Evolutionary conservation across 352 stramenopile species (phyloP).

Genomic region (Pythium aristosporum): DNA sequence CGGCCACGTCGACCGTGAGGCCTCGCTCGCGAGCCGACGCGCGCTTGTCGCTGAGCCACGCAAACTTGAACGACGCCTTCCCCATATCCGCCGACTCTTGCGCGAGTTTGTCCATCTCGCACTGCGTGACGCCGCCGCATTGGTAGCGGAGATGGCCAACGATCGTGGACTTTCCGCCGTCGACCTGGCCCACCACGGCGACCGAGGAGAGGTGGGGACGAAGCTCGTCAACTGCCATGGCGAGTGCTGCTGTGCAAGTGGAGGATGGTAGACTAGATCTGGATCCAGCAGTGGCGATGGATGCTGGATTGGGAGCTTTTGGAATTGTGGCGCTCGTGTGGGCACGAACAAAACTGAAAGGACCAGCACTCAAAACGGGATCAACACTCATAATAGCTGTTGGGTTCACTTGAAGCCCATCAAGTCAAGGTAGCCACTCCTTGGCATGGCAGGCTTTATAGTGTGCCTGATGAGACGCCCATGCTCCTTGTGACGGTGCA

Average conservation of each 20-base stretch:
- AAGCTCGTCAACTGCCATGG: neutral
- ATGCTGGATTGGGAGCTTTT: too few species aligned
- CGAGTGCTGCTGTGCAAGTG: neutral
- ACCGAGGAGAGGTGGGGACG: constrained; percentile 68
- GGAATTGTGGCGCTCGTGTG: too few species aligned
- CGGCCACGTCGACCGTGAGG: constrained; percentile 57
- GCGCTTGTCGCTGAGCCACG: constrained; percentile 97
- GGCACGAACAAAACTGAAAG: too few species aligned
- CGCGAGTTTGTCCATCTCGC: constrained; percentile 97
- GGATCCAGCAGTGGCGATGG: neutral
- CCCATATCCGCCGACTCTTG: constrained; percentile 95
- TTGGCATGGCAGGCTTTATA: too few species aligned
- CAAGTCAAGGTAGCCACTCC: too few species aligned
- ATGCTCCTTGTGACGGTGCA: too few species aligned
- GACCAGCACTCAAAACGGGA: neutral
- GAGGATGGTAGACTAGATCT: neutral
- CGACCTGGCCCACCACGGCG: constrained; percentile 94
- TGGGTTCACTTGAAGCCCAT: too few species aligned
- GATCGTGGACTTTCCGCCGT: constrained; percentile 98
- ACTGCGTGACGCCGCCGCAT: constrained; percentile 96
- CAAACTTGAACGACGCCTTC: constrained; percentile 98
- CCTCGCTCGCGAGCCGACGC: constrained; percentile 96
- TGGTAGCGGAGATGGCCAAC: constrained; percentile 98
- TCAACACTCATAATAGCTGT: neutral
- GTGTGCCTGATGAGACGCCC: too few species aligned